Evolutionary conservation across 23 red algal species (phyloP), one percentile per base, ranked within the genome.

Genomic region (Agarophyton chilense): DNA sequence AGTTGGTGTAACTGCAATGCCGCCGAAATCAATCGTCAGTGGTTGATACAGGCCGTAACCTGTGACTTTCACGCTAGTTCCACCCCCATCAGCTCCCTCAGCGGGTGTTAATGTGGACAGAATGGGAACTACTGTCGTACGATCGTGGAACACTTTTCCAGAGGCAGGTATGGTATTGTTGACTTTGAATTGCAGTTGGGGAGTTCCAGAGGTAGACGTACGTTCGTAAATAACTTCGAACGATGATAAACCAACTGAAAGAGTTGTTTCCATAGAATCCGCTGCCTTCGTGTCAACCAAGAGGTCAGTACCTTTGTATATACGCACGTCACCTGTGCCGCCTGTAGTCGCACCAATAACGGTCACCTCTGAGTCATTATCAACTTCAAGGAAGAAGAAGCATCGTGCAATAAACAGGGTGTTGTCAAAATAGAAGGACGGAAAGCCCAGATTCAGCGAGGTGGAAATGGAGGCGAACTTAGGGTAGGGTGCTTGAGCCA

Each of bases 201-300:
- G 73, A 53, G 57, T 14, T 57, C 21, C 57, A 13, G 56, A 41
- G 13, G 75, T 43, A 41, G 67, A 28, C 29, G 72, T 78, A 11
- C 87, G 73, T 58, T 78, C 39, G 28, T 81, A 91, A 34, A 91
- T 70, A 14, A 91, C 43, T 57, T 91, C 87, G 53, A 91, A 81
- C 28, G 76, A 73, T 71, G 60, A 54, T 17, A 91, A 47, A 79
- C 87, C 87, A 70, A 55, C 62, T 2, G 74, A 24, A 7, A 91
- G 61, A 19, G 60, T 34, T 2, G 87, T 91, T 21, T 55, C 36
- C 40, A 63, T 54, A 54, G 72, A 39, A 14, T 78, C 26, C 9
- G 61, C 35, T 24, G 73, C 35, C 26, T 52, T 70, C 22, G 87
- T 49, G 26, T 79, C 74, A 13, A 91, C 42, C 34, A 91, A 50